Percentiles rank a stretch among this genome's conserved stretches.
These are phyloP conservation scores for Colletotrichum costaricense DNA, from an alignment of 2,329 filamentous ascomycete genomes.

Conservation along the genomic window DNA sequence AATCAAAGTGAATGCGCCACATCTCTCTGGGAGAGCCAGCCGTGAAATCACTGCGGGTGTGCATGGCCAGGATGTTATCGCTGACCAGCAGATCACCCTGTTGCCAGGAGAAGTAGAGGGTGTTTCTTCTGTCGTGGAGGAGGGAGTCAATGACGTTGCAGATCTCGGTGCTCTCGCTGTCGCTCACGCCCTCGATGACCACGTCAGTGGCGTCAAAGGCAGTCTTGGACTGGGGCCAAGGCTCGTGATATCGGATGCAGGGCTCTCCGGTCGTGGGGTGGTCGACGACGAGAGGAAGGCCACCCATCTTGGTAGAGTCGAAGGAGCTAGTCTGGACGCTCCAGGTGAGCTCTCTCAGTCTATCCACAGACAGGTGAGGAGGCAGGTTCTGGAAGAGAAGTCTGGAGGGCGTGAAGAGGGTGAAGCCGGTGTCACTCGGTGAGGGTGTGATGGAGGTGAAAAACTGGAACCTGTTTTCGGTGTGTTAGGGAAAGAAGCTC, in stretches of 20 bases:
- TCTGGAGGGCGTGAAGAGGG: constrained; percentile 63
- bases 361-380: constrained; percentile 46
- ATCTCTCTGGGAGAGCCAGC: constrained; percentile 57
- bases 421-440: constrained; percentile 63
- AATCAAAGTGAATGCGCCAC: constrained; percentile 64
- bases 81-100: constrained; percentile 65
- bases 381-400: constrained; percentile 61
- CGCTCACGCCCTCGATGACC: constrained; percentile 50
- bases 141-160: constrained; percentile 54
- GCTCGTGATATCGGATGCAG: constrained; percentile 66
- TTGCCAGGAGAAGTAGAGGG: constrained; percentile 63
- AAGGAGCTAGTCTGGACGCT: constrained; percentile 61
- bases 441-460: constrained; percentile 60
- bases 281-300: constrained; percentile 55
- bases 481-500: not conserved
- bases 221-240: constrained; percentile 64
- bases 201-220: constrained; percentile 59
- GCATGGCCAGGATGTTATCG: constrained; percentile 63
- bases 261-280: constrained; percentile 58
- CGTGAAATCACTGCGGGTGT: constrained; percentile 59
- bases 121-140: constrained; percentile 62
- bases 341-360: constrained; percentile 57
- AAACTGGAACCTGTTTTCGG: constrained; percentile 58
- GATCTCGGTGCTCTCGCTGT: constrained; percentile 46
- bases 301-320: constrained; percentile 52